A percentile compares a stretch with the other conserved stretches of the same genome.
phyloP scores from a whole-genome alignment of 1,284 basidiomycete species.

The Sporisorium reilianum region DNA sequence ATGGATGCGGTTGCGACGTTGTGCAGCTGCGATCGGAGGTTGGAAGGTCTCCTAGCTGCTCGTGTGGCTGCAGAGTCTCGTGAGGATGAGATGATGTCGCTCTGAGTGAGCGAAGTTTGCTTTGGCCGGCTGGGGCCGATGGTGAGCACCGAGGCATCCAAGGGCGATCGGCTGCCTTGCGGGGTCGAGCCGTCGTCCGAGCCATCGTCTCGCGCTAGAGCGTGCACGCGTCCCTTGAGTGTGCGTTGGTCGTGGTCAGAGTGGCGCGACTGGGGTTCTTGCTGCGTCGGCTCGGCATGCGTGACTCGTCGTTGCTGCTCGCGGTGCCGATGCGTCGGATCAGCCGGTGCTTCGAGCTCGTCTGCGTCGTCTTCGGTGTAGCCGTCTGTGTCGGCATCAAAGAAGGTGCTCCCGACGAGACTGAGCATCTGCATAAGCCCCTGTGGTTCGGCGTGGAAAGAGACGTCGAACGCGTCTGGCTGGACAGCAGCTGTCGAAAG shows the following conservation, averaged over 20 bases:
- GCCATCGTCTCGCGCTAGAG: conserved; percentile 22
- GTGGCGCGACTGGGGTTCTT: not conserved
- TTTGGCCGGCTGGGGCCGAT: conserved; percentile 29
- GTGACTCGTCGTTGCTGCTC: not conserved
- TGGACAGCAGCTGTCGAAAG: not conserved
- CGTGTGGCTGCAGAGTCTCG: conserved; percentile 13
- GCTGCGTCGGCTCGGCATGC: not conserved
- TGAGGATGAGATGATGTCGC: conserved; percentile 28
- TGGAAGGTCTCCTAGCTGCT: conserved; percentile 8
- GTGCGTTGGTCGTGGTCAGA: not conserved
- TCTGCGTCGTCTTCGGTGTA: conserved; percentile 39
- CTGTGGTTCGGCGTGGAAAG: conserved; percentile 47
- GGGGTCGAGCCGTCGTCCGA: conserved; percentile 42
- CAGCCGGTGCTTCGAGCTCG: not conserved
- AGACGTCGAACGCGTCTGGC: conserved; percentile 8
- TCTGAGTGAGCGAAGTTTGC: conserved; percentile 29
- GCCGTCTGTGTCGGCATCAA: conserved; percentile 57
- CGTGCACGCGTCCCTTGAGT: conserved; percentile 31
- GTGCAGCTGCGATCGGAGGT: conserved; percentile 33
- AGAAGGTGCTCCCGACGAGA: conserved; percentile 56
- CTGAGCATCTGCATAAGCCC: conserved; percentile 64
- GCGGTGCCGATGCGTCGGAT: not conserved
- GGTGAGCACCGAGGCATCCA: conserved; percentile 40
- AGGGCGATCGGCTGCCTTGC: conserved; percentile 44
- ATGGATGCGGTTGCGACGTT: conserved; percentile 19